Base-by-base conservation (phyloP, 139 green algal species). In the Chlorella sp. region DNA sequence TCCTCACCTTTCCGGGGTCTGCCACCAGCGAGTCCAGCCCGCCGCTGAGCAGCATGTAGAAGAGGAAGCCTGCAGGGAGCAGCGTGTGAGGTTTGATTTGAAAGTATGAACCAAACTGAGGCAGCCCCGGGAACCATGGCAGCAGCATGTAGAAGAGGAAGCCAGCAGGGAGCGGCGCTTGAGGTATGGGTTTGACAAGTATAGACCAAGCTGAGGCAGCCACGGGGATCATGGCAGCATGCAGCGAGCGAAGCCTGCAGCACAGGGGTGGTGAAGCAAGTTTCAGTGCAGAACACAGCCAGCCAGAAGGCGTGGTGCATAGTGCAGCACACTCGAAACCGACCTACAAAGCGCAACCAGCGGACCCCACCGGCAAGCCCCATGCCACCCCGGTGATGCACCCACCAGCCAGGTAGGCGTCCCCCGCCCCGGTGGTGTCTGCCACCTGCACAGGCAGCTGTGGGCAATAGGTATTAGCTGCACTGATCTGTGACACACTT, bases 341-440 rank as follows among this genome's bases (percentile, higher is more conserved):
- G n/a, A 67, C 58, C 58, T 32, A 30, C n/a, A 68, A 68, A 17
- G 30, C 24, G 19, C 30, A n/a, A 34, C 19, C 60, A 68, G 24
- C 60, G 32, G 24, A 30, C 60, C 32, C 32, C 6, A 32, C 22
- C 7, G 56, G 56, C 7, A 65, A 65, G 13, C 9, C 56, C 56
- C 56, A 20, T 65, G 56, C 56, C 56, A 20, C 56, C 56, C 3
- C 30, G 56, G 9, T 65, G 56, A n/a, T 62, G 17, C 43, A 69
- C 43, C 28, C 79, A 84, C 94, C 94, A 13, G 90, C 91, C 48
- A 96, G 94, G 92, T 97, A 98, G 28, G 94, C 94, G 69, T 98
- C 96, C 1, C 95, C 96, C 24, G 95, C 94, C 1, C 96, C 96
- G 6, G 96, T 98, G 32, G 96, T 98, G 84, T 98, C 96, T 8